Conservation (phyloP, 345 rosid species). For the Moricandia arvensis region DNA sequence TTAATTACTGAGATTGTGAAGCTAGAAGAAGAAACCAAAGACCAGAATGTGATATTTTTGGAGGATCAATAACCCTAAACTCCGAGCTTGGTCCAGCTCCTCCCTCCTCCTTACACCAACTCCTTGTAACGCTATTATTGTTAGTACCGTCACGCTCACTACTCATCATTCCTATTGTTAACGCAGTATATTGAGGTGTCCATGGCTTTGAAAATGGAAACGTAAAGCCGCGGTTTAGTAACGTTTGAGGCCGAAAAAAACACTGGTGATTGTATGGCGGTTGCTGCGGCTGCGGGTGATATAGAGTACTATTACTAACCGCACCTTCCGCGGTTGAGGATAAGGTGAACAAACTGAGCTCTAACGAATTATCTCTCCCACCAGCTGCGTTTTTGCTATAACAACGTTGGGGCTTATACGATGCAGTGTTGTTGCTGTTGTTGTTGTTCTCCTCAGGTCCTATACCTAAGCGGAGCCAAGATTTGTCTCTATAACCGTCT, state of each 20-base stretch:
- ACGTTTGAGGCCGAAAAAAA: conserved; percentile 30
- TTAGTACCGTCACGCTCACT: conserved; percentile 25
- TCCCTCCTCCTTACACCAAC: conserved; percentile 10
- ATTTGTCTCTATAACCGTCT: conserved; percentile 41
- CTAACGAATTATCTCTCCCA: conserved; percentile 47
- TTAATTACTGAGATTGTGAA: conserved; percentile 75
- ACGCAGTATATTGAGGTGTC: conserved; percentile 45
- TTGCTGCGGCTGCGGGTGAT: conserved; percentile 1
- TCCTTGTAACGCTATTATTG: conserved; percentile 4
- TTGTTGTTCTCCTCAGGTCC: conserved; percentile 45
- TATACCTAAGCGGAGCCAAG: conserved; percentile 82
- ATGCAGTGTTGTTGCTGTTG: conserved; percentile 9
- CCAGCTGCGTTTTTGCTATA: conserved; percentile 35
- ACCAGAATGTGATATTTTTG: conserved; percentile 77
- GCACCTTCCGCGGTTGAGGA: conserved; percentile 19
- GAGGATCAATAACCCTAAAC: conserved; percentile 70
- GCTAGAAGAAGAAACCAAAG: conserved; percentile 94
- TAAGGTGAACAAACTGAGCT: conserved; percentile 63
- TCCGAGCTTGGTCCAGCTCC: conserved; percentile 64
- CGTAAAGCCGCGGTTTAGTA: conserved; percentile 14
- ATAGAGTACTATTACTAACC: conserved; percentile 15
- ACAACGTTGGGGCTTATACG: conserved; percentile 31
- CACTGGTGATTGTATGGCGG: conserved; percentile 14
- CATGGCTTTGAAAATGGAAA: conserved; percentile 41
- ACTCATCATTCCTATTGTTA: conserved; percentile 38